Base-by-base conservation (phyloP, 2,329 filamentous ascomycete genomes). In the Chaetomiaceae sp. region DNA sequence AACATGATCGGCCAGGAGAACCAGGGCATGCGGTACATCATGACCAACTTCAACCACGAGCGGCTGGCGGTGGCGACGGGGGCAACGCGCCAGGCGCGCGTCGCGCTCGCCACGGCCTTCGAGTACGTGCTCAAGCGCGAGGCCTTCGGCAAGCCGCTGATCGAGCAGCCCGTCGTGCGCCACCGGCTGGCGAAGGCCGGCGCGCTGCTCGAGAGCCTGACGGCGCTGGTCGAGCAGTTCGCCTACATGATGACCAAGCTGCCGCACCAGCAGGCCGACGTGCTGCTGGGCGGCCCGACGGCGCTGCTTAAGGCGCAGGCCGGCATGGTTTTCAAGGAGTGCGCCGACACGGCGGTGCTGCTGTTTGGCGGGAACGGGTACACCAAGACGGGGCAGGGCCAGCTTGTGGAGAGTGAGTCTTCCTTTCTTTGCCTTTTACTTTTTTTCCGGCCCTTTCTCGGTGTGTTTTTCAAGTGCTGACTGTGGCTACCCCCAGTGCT, bases 1-100 rank as follows among this genome's bases (percentile, higher is more conserved):
- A 89, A 89, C 62, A 67, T 89, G 7, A 80, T 90, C 51, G 86
- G 86, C 3, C 59, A 73, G 17, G 86, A 89, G 65, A 85, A 85
- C 10, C 70, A 78, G 60, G 86, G 86, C 5, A 89, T 90, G 85
- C 76, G 73, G 52, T 86, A 87, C 62, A 79, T 86, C 61, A 87
- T 87, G 83, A 84, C 80, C 48, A 87, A 89, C 68, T 89, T 89
- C 76, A 89, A 89, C 69, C 85, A 89, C 65, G 86, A 90, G 66
- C 78, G 86, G 0, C 71, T 89, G 10, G 75, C 75, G 14, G 86
- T 89, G 55, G 74, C 81, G 1, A 78, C 89, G 13, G 77, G 78
- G 0, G 76, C 78, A 1, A 85, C 83, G 2, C 73, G 86, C 3
- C 74, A 82, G 60, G 75, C 83, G 0, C 62, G 69, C 9, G 68